These are phyloP conservation scores for Nicotiana paniculata DNA, from an alignment of 257 asterid species.

Conservation along the genomic window DNA sequence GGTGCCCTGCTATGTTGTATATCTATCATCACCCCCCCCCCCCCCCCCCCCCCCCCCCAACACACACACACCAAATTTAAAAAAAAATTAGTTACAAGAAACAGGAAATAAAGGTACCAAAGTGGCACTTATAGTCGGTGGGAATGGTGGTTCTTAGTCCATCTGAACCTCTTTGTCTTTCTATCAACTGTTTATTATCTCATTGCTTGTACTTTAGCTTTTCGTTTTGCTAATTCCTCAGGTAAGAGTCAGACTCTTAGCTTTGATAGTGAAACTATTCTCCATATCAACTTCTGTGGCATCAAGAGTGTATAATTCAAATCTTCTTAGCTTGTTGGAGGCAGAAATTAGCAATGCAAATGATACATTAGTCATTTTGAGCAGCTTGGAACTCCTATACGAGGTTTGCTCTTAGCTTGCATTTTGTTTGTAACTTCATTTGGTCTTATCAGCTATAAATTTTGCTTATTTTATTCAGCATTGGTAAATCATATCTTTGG, in stretches of 20 bases:
- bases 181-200: background rate
- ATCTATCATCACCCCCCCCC: background rate
- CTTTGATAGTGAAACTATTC: slow-evolving; percentile 89
- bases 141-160: background rate
- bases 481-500: background rate
- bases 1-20: background rate
- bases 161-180: background rate
- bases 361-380: slow-evolving; percentile 72
- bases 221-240: slow-evolving; percentile 30
- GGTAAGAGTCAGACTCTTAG: slow-evolving; percentile 87
- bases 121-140: background rate
- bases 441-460: background rate
- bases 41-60: no score
- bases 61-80: background rate
- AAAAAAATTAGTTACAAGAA: background rate
- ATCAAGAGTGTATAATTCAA: slow-evolving; percentile 52
- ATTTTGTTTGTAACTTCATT: background rate
- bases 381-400: slow-evolving; percentile 76
- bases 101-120: background rate
- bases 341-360: slow-evolving; percentile 54
- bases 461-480: background rate
- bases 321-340: slow-evolving; percentile 73
- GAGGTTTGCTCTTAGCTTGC: slow-evolving; percentile 47
- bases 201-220: background rate
- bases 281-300: slow-evolving; percentile 76